These are phyloP conservation scores for Tolypocladium ophioglossoides DNA, from an alignment of 2,329 filamentous ascomycete genomes.

Conservation along the genomic window DNA sequence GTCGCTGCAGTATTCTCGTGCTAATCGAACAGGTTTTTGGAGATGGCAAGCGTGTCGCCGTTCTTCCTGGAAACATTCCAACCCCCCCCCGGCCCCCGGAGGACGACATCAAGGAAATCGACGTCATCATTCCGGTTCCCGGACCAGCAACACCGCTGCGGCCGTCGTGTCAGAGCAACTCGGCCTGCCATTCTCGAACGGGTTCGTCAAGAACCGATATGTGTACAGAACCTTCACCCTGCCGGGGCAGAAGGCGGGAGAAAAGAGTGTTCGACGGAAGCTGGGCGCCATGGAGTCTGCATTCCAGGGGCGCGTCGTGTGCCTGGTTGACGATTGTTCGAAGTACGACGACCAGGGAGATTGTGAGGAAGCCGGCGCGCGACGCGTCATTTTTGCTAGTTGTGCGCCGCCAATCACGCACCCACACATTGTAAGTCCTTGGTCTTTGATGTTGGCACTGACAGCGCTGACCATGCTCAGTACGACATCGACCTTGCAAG, in stretches of 20 bases:
- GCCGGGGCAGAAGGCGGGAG: conserved; percentile 64
- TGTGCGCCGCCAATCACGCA: conserved; percentile 76
- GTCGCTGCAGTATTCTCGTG: not conserved
- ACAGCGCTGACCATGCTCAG: conserved; percentile 7
- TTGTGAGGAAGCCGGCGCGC: conserved; percentile 60
- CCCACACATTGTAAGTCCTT: conserved; percentile 66
- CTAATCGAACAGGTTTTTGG: conserved; percentile 50
- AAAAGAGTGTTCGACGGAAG: conserved; percentile 84
- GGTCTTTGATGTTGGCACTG: not conserved
- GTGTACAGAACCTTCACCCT: conserved; percentile 76
- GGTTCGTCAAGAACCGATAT: conserved; percentile 83
- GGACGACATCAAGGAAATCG: conserved; percentile 63
- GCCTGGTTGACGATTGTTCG: conserved; percentile 88
- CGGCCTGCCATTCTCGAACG: conserved; percentile 67
- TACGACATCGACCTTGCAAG: conserved; percentile 38
- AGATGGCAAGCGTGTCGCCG: conserved; percentile 59
- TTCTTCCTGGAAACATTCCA: conserved; percentile 56
- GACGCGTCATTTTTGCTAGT: conserved; percentile 71
- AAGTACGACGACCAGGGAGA: conserved; percentile 18
- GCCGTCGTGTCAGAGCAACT: conserved; percentile 65
- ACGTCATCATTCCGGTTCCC: conserved; percentile 70
- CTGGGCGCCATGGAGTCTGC: conserved; percentile 78
- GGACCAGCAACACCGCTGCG: conserved; percentile 72
- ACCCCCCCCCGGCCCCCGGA: no score
- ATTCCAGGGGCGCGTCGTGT: conserved; percentile 69